These are phyloP conservation scores for Fagopyrum esculentum DNA, from an alignment of 148 eudicot species.

Conservation along the genomic window DNA sequence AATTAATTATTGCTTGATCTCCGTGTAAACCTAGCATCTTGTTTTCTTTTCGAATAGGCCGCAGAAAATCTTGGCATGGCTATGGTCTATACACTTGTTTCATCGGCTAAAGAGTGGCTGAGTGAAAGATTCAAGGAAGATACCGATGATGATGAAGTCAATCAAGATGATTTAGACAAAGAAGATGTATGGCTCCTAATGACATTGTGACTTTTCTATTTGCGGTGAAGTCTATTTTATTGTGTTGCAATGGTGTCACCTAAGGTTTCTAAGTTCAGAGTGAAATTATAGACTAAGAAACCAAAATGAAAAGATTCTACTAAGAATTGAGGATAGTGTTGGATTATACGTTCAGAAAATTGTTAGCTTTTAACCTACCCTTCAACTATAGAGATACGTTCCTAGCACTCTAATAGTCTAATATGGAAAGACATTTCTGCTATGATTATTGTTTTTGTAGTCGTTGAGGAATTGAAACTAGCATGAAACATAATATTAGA, in stretches of 20 bases:
- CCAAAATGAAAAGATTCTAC: background rate
- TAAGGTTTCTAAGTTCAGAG: background rate
- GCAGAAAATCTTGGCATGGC: slow-evolving; percentile 97
- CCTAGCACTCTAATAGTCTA: background rate
- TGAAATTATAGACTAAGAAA: background rate
- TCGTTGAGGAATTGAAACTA: background rate
- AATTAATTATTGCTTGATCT: background rate
- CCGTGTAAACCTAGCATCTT: background rate
- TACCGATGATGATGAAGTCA: slow-evolving; percentile 24
- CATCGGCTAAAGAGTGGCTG: slow-evolving; percentile 91
- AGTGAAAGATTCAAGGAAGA: slow-evolving; percentile 76
- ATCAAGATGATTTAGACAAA: slow-evolving; percentile 51
- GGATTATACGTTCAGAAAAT: background rate
- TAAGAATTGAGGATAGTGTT: background rate
- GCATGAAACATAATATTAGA: background rate
- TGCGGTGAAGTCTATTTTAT: background rate
- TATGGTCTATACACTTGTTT: slow-evolving; percentile 85
- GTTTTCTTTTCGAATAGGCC: slow-evolving; percentile 38
- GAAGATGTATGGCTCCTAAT: slow-evolving; percentile 55
- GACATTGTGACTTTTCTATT: background rate
- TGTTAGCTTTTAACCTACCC: background rate
- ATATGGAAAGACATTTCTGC: background rate
- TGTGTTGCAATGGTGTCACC: background rate
- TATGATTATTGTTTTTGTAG: background rate
- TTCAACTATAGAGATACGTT: background rate